A percentile compares a stretch with the other conserved stretches of the same genome.
Evolutionary conservation across 495 filamentous ascomycete species (phyloP).

Genomic region (Aspergillus sclerotiicarbonarius): DNA sequence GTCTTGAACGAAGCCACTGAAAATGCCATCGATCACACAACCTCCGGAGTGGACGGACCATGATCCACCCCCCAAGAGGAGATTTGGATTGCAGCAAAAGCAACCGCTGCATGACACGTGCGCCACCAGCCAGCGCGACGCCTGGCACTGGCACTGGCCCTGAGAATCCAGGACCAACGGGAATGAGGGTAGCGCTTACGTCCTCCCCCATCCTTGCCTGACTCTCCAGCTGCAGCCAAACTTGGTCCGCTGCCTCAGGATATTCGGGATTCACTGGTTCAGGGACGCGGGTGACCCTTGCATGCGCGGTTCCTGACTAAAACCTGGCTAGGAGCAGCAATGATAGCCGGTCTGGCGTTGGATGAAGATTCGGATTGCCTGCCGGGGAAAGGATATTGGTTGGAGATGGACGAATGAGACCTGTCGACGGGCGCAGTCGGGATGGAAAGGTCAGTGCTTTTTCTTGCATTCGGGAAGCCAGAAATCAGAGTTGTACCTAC

Average conservation of each 20-base stretch:
- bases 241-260: slow-evolving; percentile 16
- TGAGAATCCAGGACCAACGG: slow-evolving; percentile 6
- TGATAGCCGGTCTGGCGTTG: slow-evolving; percentile 3
- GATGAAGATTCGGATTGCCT: slow-evolving; percentile 1
- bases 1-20: slow-evolving; percentile 16
- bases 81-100: slow-evolving; percentile 4
- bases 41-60: slow-evolving; percentile 15
- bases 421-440: slow-evolving; percentile 36
- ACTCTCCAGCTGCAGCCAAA: slow-evolving; percentile 13
- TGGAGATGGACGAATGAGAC: slow-evolving; percentile 18
- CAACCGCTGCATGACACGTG: slow-evolving; percentile 10
- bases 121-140: slow-evolving; percentile 3
- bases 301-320: slow-evolving; percentile 18
- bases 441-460: slow-evolving; percentile 24
- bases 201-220: slow-evolving; percentile 18
- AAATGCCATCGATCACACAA: slow-evolving; percentile 21
- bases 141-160: neutral
- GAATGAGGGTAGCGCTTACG: slow-evolving; percentile 15
- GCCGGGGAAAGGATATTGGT: neutral
- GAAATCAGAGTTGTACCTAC: no score
- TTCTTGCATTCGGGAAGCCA: neutral
- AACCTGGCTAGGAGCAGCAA: slow-evolving; percentile 6
- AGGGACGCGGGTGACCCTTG: slow-evolving; percentile 15
- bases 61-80: slow-evolving; percentile 9
- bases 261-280: slow-evolving; percentile 5